Percentiles rank a stretch among this genome's conserved stretches.
phyloP scores from a whole-genome alignment of 768 basidiomycete species.

The Sutorius australiensis region DNA sequence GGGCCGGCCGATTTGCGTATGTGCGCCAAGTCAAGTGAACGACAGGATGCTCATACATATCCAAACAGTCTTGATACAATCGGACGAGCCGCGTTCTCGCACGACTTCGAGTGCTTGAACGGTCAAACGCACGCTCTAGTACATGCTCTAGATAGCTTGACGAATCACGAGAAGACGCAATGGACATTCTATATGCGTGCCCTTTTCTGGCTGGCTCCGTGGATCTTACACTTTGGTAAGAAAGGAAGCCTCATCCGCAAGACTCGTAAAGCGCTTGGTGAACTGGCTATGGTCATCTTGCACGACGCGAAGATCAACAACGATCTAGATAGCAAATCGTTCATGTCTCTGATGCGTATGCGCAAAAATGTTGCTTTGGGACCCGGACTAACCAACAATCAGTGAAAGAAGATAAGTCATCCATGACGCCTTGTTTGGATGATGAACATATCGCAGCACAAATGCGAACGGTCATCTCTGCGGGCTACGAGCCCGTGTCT shows the following conservation, averaged over 20 bases:
- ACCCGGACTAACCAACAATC: constrained; percentile 2
- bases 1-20: constrained; percentile 61
- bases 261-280: constrained; percentile 52
- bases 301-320: constrained; percentile 46
- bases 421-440: constrained; percentile 36
- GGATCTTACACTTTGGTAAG: constrained; percentile 51
- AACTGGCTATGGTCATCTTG: constrained; percentile 51
- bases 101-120: constrained; percentile 56
- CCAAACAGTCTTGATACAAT: constrained; percentile 51
- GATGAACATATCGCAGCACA: constrained; percentile 55
- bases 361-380: background rate
- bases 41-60: background rate
- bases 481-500: constrained; percentile 44
- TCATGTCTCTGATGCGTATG: constrained; percentile 55
- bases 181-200: constrained; percentile 63
- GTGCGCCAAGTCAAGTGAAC: constrained; percentile 16
- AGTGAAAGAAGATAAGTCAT: constrained; percentile 44
- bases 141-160: constrained; percentile 53
- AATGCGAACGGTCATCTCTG: constrained; percentile 61
- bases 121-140: constrained; percentile 47
- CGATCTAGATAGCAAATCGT: constrained; percentile 42
- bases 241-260: constrained; percentile 56
- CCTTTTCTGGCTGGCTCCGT: constrained; percentile 57
- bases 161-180: constrained; percentile 55
- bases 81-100: constrained; percentile 58